phyloP scores from a whole-genome alignment of 2,329 filamentous ascomycete genomes.

The Colletotrichum eremochloae region DNA sequence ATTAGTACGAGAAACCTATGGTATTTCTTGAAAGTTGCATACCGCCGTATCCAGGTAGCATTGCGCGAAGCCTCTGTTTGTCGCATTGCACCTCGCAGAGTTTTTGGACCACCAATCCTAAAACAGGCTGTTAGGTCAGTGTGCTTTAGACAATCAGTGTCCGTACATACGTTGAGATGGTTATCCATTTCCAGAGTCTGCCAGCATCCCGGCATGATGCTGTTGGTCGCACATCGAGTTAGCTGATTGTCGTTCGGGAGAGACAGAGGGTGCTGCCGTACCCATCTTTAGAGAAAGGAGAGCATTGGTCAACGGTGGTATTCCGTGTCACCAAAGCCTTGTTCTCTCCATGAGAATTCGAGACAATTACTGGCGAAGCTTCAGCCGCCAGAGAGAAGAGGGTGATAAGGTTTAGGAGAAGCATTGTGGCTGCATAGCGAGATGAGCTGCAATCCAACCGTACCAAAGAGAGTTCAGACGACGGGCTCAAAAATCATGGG shows the following conservation, averaged over 20 bases:
- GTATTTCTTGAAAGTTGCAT: neutral
- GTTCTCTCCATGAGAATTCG: neutral
- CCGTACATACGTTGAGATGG: constrained; percentile 1
- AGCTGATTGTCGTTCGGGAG: neutral
- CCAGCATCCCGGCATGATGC: constrained; percentile 6
- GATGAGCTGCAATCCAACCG: neutral
- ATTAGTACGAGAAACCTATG: neutral
- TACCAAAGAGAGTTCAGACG: neutral
- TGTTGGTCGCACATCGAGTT: neutral
- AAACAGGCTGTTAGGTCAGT: neutral
- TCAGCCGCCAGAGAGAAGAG: neutral
- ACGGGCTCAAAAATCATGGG: neutral
- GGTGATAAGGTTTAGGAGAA: constrained; percentile 12
- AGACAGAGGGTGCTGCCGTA: neutral
- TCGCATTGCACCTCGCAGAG: constrained; percentile 7
- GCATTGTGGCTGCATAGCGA: constrained; percentile 3
- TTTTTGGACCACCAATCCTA: constrained; percentile 33
- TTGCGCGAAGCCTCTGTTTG: constrained; percentile 15
- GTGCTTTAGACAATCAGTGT: no score
- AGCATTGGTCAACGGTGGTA: neutral
- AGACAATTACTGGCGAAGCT: constrained; percentile 6
- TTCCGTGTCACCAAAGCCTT: neutral
- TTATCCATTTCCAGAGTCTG: neutral
- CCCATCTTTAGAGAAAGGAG: neutral
- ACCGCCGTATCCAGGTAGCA: constrained; percentile 29